Conservation (phyloP, 257 asterid genomes). For the Solanum chiquidenum region DNA sequence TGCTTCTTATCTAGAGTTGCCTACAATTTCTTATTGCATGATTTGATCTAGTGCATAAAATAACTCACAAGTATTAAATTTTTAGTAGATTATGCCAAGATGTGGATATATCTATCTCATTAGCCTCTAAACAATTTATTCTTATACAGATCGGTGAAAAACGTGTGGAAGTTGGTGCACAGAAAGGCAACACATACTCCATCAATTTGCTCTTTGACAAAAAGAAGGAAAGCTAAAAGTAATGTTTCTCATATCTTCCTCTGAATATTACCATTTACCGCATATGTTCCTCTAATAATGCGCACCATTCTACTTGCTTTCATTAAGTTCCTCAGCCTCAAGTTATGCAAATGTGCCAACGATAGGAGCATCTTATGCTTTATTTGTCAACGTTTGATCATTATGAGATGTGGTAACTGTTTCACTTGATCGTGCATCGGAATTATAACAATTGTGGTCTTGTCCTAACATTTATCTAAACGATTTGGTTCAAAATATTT, state of each 20-base stretch:
- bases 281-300: neutral
- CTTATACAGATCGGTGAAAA: slow-evolving; percentile 63
- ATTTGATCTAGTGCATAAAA: neutral
- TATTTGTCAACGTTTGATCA: neutral
- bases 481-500: neutral
- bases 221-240: slow-evolving; percentile 32
- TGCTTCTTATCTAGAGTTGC: neutral
- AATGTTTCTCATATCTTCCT: neutral
- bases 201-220: slow-evolving; percentile 63
- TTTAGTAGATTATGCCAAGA: neutral
- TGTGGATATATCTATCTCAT: neutral
- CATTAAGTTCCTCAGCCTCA: neutral
- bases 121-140: neutral
- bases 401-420: neutral
- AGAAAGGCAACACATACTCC: slow-evolving; percentile 77
- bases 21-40: neutral
- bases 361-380: neutral
- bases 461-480: neutral
- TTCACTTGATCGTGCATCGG: neutral
- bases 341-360: neutral
- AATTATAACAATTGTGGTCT: neutral
- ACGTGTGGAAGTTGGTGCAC: slow-evolving; percentile 67
- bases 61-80: neutral
- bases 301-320: neutral
- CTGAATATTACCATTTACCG: neutral